Percentiles rank a stretch among this genome's conserved stretches.
phyloP scores from a whole-genome alignment of 805 yeast genomes.

The Kluyveromyces nonfermentans region DNA sequence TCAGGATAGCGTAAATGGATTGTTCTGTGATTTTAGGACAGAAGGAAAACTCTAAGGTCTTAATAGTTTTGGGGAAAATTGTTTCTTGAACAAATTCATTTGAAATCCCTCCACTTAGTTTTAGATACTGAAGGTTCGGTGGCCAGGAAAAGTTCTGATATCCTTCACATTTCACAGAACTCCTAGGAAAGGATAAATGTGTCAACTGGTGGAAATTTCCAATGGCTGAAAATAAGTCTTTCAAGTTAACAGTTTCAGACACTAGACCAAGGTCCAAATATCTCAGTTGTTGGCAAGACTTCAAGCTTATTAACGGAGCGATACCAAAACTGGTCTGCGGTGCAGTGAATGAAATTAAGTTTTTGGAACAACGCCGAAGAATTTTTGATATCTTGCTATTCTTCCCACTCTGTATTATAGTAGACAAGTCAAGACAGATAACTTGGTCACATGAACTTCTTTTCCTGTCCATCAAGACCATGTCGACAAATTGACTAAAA shows the following conservation, averaged over 20 bases:
- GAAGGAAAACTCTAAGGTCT: constrained; percentile 68
- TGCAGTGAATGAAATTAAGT: constrained; percentile 64
- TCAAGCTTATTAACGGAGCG: constrained; percentile 76
- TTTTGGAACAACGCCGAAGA: constrained; percentile 63
- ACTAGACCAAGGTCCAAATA: constrained; percentile 75
- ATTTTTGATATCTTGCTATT: constrained; percentile 82
- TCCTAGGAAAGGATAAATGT: constrained; percentile 78
- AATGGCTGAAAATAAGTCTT: constrained; percentile 71
- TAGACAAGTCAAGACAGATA: constrained; percentile 58
- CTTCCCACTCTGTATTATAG: constrained; percentile 82
- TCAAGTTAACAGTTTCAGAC: constrained; percentile 79
- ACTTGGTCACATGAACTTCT: constrained; percentile 49
- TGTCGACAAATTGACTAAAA: constrained; percentile 63
- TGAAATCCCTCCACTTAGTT: constrained; percentile 84
- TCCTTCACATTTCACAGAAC: constrained; percentile 65
- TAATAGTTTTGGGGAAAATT: constrained; percentile 63
- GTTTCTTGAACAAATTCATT: constrained; percentile 66
- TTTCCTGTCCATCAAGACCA: constrained; percentile 42
- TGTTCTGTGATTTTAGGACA: constrained; percentile 70
- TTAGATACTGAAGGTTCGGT: constrained; percentile 53
- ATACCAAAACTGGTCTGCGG: constrained; percentile 94
- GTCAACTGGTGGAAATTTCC: constrained; percentile 52
- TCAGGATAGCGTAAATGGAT: constrained; percentile 53
- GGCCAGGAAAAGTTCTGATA: constrained; percentile 58
- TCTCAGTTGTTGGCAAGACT: constrained; percentile 54